phyloP scores from a whole-genome alignment of 2,329 filamentous ascomycete genomes.

The Monosporascus sp. region DNA sequence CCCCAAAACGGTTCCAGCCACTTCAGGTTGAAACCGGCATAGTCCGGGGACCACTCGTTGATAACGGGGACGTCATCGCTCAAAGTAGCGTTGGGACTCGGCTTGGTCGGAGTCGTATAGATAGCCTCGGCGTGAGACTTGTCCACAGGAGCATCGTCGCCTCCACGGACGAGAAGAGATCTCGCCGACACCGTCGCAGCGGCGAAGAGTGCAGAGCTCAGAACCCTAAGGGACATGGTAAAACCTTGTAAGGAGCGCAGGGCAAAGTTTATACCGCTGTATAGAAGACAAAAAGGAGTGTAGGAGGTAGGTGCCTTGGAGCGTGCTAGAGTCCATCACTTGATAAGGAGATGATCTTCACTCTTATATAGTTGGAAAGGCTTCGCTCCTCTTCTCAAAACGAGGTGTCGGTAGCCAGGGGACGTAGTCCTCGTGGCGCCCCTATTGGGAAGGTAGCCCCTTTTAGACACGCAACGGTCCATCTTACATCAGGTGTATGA shows the following conservation, averaged over 20 bases:
- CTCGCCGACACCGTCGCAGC: too few relatives aligned
- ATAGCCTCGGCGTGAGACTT: too few relatives aligned
- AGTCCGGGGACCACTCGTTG: slow-evolving; percentile 26
- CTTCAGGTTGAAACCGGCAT: slow-evolving; percentile 34
- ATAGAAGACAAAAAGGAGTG: neutral
- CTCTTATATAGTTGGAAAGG: neutral
- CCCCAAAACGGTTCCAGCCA: slow-evolving; percentile 44
- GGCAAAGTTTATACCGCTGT: neutral
- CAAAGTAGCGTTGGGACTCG: too few relatives aligned
- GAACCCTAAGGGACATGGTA: neutral
- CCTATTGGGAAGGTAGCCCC: neutral
- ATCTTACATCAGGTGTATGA: neutral
- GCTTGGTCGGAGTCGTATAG: too few relatives aligned
- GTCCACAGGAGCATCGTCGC: too few relatives aligned
- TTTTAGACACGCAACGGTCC: neutral
- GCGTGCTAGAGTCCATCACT: neutral
- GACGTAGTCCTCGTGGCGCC: neutral
- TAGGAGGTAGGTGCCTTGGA: neutral
- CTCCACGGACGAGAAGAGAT: too few relatives aligned
- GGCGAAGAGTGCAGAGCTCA: neutral
- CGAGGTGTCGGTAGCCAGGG: neutral
- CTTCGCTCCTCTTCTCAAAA: neutral
- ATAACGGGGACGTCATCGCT: slow-evolving; percentile 8
- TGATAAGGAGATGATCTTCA: neutral
- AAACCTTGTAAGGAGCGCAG: neutral